phyloP scores from a whole-genome alignment of 306 rosid species.

The Casuarina equisetifolia region DNA sequence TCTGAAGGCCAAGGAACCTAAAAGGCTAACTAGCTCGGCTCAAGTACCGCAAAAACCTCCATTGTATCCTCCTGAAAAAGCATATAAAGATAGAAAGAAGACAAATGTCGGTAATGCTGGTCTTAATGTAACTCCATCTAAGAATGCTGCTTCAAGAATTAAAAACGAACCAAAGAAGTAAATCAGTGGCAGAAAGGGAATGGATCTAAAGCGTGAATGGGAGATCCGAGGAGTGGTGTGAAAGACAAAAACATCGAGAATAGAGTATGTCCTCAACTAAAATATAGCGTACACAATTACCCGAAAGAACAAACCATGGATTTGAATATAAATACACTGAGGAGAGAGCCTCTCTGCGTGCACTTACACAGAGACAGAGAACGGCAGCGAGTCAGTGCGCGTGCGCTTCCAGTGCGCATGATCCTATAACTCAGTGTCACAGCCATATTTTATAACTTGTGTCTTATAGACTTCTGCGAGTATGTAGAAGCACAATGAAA shows the following conservation, averaged over 20 bases:
- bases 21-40: background rate
- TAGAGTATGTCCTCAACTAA: background rate
- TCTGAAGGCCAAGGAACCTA: background rate
- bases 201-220: constrained; percentile 37
- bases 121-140: constrained; percentile 49
- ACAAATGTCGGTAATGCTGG: constrained; percentile 37
- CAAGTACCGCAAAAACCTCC: background rate
- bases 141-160: constrained; percentile 40
- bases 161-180: constrained; percentile 30
- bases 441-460: constrained; percentile 4
- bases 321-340: constrained; percentile 13
- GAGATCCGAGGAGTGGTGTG: constrained; percentile 59
- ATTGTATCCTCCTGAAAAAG: background rate
- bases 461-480: constrained; percentile 17
- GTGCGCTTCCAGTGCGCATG: constrained; percentile 60
- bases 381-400: constrained; percentile 39
- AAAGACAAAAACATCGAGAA: constrained; percentile 41
- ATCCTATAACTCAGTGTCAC: constrained; percentile 53
- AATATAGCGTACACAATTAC: background rate
- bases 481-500: constrained; percentile 12
- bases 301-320: constrained; percentile 10
- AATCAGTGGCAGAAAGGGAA: constrained; percentile 45
- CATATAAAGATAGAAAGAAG: background rate
- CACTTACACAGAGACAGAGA: background rate
- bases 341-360: background rate